A percentile compares a stretch with the other conserved stretches of the same genome.
Conservation (phyloP, 2,329 filamentous ascomycete species). For the Fusarium sp. region DNA sequence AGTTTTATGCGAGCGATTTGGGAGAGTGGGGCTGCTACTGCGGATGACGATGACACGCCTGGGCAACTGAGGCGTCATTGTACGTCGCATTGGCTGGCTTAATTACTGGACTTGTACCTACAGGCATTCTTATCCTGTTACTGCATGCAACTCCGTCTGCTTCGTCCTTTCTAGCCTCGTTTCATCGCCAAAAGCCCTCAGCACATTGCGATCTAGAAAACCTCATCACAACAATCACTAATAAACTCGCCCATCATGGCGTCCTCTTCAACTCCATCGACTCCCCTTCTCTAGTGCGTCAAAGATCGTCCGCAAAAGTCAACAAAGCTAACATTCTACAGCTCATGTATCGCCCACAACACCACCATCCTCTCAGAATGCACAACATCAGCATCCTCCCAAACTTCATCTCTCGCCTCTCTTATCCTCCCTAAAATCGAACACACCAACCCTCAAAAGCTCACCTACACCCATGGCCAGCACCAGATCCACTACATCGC, state of each 20-base stretch:
- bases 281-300: conserved; percentile 78
- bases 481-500: conserved; percentile 97
- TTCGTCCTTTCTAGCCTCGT: conserved; percentile 2
- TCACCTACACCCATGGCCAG: conserved; percentile 91
- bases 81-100: conserved; percentile 6
- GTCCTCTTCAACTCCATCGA: conserved; percentile 74
- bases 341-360: conserved; percentile 93
- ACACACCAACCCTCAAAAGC: conserved; percentile 82
- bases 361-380: conserved; percentile 94
- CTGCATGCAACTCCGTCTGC: background rate
- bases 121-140: background rate
- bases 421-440: conserved; percentile 95
- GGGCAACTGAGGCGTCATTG: conserved; percentile 38
- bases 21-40: conserved; percentile 29
- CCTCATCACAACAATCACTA: background rate
- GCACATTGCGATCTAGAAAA: background rate
- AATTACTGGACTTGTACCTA: background rate
- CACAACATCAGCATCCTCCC: conserved; percentile 83
- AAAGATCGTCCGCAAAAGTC: background rate
- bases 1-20: background rate
- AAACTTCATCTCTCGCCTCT: conserved; percentile 87
- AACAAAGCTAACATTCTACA: conserved; percentile 51
- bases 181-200: background rate
- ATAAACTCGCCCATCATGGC: conserved; percentile 64
- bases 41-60: conserved; percentile 39